A percentile compares a stretch with the other conserved stretches of the same genome.
phyloP scores from a whole-genome alignment of 331 rosid genomes.

The Cydonia oblonga region DNA sequence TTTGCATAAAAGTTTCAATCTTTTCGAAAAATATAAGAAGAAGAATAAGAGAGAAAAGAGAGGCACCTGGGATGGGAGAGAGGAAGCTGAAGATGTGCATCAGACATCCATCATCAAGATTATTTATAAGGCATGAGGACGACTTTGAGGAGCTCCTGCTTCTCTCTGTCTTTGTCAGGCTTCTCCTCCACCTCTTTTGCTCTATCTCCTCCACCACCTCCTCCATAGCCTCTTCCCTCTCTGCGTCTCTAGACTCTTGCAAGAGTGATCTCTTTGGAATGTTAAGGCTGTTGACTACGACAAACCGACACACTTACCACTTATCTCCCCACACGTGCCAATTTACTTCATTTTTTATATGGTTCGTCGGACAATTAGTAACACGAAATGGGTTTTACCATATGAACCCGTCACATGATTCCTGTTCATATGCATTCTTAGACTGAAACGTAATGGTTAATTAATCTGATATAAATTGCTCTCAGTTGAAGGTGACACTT shows the following conservation, averaged over 20 bases:
- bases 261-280: background rate
- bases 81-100: slow-evolving; percentile 95
- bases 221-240: slow-evolving; percentile 4
- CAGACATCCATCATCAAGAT: slow-evolving; percentile 83
- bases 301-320: background rate
- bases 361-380: too few relatives aligned
- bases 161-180: background rate
- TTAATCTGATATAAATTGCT: too few relatives aligned
- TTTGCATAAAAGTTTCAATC: background rate
- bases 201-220: background rate
- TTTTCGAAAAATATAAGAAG: background rate
- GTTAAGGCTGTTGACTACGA: background rate
- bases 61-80: slow-evolving; percentile 79
- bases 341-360: background rate
- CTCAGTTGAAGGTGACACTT: fast-evolving
- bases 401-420: too few relatives aligned
- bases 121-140: slow-evolving; percentile 31
- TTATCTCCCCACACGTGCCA: background rate
- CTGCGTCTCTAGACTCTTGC: background rate
- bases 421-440: too few relatives aligned
- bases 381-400: too few relatives aligned
- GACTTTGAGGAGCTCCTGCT: background rate
- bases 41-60: background rate
- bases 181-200: slow-evolving; percentile 22
- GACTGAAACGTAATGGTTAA: too few relatives aligned